A percentile compares a stretch with the other conserved stretches of the same genome.
These are phyloP conservation scores for Fragosphaeria purpurea DNA, from an alignment of 2,329 filamentous ascomycete species.

Conservation along the genomic window DNA sequence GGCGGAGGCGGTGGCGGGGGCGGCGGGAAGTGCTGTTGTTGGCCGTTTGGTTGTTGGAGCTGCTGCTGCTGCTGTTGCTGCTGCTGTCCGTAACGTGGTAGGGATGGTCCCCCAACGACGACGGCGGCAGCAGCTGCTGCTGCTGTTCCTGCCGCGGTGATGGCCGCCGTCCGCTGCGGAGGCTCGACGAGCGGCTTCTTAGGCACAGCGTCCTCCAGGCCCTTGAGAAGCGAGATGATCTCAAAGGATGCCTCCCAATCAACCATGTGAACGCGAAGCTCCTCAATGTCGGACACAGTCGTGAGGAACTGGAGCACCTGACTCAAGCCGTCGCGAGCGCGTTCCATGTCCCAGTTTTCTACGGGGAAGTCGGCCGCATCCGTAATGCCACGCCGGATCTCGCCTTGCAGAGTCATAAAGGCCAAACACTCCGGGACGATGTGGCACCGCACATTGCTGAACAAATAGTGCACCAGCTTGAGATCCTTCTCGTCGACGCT, in stretches of 20 bases:
- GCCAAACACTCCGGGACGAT: constrained; percentile 91
- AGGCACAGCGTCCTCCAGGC: constrained; percentile 77
- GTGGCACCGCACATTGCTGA: constrained; percentile 81
- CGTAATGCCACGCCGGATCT: constrained; percentile 68
- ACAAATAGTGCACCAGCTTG: constrained; percentile 75
- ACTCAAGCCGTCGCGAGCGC: constrained; percentile 87
- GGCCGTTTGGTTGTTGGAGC: not conserved
- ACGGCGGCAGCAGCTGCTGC: constrained; percentile 18
- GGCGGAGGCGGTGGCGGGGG: constrained; percentile 31
- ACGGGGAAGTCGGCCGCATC: constrained; percentile 83
- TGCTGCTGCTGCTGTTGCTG: constrained; percentile 18
- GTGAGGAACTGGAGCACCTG: constrained; percentile 93
- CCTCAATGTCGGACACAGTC: constrained; percentile 74
- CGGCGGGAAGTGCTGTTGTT: constrained; percentile 1
- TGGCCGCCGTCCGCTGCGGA: constrained; percentile 10
- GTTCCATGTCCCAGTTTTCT: constrained; percentile 95
- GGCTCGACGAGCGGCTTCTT: constrained; percentile 60
- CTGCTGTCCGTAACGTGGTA: constrained; percentile 12
- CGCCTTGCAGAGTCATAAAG: constrained; percentile 86
- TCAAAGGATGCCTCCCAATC: constrained; percentile 90
- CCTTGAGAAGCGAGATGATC: constrained; percentile 74
- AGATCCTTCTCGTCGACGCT: constrained; percentile 41
- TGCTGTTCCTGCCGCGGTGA: not conserved
- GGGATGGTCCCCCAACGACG: not conserved
- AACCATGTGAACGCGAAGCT: constrained; percentile 74